Base-by-base conservation (phyloP, 1,139 yeast species). In the Kodamaea suecica region DNA sequence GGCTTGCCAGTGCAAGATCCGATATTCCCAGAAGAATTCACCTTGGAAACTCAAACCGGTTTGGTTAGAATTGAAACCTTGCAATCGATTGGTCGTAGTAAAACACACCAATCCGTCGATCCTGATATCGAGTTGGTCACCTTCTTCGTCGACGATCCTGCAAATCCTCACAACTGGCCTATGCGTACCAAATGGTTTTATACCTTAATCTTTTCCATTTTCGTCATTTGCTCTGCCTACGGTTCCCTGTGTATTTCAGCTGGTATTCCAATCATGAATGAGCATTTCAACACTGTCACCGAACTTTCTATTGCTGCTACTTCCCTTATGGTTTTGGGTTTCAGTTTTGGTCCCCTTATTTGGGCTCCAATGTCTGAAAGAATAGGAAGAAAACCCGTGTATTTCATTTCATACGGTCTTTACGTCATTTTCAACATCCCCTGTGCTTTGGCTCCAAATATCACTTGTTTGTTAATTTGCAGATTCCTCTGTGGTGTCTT, bases 341-440 rank as follows among this genome's bases (percentile, higher is more conserved):
- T 87, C 52, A 75, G 90, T 14, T 74, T 87, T 16, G 97, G 97
- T 27, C 96, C 96, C 1, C 66, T 88, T 41, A 49, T 87, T 17
- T 88, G 96, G 95, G 87, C 95, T 10, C 96, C 96, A 4, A 63
- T 87, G 33, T 79, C 90, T 24, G 97, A 88, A 59, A 80, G 82
- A 51, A 79, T 80, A 45, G 97, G 97, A 33, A 74, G 97, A 61
- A 74, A 87, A 46, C 85, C 90, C 3, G 94, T 88, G 13, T 88
- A 88, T 55, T 71, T 82, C 50, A 67, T 84, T 37, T 84, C 95
- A 1, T 76, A 85, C 55, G 75, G 79, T 15, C 68, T 86, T 13
- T 87, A 87, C 53, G 76, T 77, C 37, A 72, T 86, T 38, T 84
- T 88, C 66, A 85, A 87, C 56, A 82, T 88, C 40, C 96, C 95